Conservation (phyloP, 768 basidiomycete species). For the Macrocybe gigantea region DNA sequence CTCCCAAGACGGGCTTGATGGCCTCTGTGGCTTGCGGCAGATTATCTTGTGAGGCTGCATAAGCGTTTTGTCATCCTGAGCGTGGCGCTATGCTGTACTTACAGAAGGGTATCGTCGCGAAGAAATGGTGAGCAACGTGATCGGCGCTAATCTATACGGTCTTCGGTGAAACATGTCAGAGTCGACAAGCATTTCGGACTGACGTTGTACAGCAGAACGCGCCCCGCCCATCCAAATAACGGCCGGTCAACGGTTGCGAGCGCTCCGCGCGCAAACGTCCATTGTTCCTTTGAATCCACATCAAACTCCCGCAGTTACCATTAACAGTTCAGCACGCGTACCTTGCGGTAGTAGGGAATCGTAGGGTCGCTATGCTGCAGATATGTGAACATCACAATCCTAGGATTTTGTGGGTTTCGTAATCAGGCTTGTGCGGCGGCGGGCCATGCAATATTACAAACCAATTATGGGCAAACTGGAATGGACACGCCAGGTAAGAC, state of each 20-base stretch:
- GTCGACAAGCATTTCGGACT: slow-evolving; percentile 8
- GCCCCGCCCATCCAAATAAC: slow-evolving; percentile 53
- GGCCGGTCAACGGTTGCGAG: slow-evolving; percentile 56
- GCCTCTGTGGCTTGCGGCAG: slow-evolving; percentile 39
- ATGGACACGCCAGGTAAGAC: not conserved
- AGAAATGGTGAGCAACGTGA: slow-evolving; percentile 59
- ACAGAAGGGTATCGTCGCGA: slow-evolving; percentile 57
- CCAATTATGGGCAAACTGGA: slow-evolving; percentile 42
- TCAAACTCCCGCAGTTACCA: not conserved
- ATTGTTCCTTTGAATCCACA: slow-evolving; percentile 29
- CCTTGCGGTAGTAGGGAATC: slow-evolving; percentile 53
- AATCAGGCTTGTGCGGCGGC: slow-evolving; percentile 1
- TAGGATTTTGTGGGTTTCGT: slow-evolving; percentile 7
- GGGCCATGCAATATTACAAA: slow-evolving; percentile 9
- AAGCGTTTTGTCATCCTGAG: not conserved
- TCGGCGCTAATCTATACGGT: slow-evolving; percentile 33
- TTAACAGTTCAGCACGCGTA: slow-evolving; percentile 3
- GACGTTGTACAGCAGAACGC: slow-evolving; percentile 52
- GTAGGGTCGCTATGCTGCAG: slow-evolving; percentile 57
- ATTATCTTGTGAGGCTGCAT: slow-evolving; percentile 32
- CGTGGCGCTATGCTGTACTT: slow-evolving; percentile 15
- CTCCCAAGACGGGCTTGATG: slow-evolving; percentile 42
- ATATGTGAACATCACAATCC: slow-evolving; percentile 60
- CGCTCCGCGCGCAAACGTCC: slow-evolving; percentile 58
- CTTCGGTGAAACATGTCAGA: slow-evolving; percentile 3